phyloP scores from a whole-genome alignment of 2,329 filamentous ascomycete genomes.

The Fonsecaea pugnacius region DNA sequence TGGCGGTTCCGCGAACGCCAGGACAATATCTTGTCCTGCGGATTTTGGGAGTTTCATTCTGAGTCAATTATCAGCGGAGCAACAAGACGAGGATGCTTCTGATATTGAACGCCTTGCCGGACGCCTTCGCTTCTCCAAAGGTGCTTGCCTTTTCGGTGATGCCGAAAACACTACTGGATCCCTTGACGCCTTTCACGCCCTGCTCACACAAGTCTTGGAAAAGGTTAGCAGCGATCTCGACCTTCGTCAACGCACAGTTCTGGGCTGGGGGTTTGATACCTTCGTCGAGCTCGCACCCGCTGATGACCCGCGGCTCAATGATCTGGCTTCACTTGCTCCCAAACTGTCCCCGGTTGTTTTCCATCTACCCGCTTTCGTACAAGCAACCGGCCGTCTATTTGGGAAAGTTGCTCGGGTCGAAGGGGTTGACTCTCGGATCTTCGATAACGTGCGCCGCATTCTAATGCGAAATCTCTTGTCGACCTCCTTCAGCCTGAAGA shows the following conservation, averaged over 20 bases:
- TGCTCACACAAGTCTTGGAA: slow-evolving; percentile 13
- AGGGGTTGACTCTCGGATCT: slow-evolving; percentile 62
- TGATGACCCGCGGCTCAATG: slow-evolving; percentile 2
- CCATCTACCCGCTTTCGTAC: slow-evolving; percentile 67
- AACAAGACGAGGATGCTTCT: neutral
- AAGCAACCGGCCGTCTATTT: slow-evolving; percentile 50
- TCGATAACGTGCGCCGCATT: slow-evolving; percentile 57
- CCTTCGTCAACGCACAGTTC: slow-evolving; percentile 21
- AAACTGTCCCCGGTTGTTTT: slow-evolving; percentile 19
- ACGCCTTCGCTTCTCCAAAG: slow-evolving; percentile 21
- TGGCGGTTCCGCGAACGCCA: neutral
- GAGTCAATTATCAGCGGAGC: slow-evolving; percentile 1
- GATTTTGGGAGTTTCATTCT: slow-evolving; percentile 21
- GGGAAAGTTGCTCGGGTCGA: slow-evolving; percentile 45
- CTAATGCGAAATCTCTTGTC: slow-evolving; percentile 75
- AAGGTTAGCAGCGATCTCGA: slow-evolving; percentile 14
- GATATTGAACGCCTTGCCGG: slow-evolving; percentile 23
- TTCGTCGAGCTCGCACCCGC: slow-evolving; percentile 22
- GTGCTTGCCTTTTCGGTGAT: slow-evolving; percentile 11
- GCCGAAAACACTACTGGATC: slow-evolving; percentile 3
- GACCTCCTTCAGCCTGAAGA: slow-evolving; percentile 73
- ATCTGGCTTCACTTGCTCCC: slow-evolving; percentile 7
- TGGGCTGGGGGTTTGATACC: slow-evolving; percentile 31
- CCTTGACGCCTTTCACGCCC: slow-evolving; percentile 10
- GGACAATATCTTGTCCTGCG: slow-evolving; percentile 18